These are phyloP conservation scores for Schizonepeta tenuifolia DNA, from an alignment of 257 asterid genomes.

Conservation along the genomic window DNA sequence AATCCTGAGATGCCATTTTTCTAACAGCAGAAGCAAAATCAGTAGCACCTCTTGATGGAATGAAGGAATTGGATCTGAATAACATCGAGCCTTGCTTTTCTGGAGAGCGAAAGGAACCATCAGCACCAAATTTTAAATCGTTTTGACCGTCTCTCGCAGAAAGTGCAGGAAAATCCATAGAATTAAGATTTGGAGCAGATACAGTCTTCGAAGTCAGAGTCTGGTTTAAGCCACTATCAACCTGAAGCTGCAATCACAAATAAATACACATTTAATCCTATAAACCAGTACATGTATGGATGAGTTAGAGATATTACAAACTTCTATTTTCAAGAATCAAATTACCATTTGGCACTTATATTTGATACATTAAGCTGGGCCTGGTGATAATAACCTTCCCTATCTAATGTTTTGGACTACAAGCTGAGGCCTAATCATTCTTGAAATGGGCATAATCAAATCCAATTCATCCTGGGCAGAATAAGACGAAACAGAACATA, in stretches of 20 bases:
- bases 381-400: background rate
- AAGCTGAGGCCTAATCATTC: background rate
- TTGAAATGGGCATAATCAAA: background rate
- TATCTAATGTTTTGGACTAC: background rate
- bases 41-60: slow-evolving; percentile 71
- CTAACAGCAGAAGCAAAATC: slow-evolving; percentile 96
- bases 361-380: background rate
- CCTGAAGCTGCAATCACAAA: slow-evolving; percentile 73
- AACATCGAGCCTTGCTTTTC: slow-evolving; percentile 58
- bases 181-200: slow-evolving; percentile 70
- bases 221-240: slow-evolving; percentile 72
- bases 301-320: slow-evolving; percentile 7
- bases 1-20: slow-evolving; percentile 79
- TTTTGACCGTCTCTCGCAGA: slow-evolving; percentile 59
- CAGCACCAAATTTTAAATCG: slow-evolving; percentile 53
- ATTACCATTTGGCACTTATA: background rate
- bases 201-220: slow-evolving; percentile 63
- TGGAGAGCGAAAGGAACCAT: slow-evolving; percentile 58
- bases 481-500: background rate
- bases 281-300: slow-evolving; percentile 2
- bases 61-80: slow-evolving; percentile 68
- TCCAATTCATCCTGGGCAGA: background rate
- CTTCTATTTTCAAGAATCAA: background rate
- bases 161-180: slow-evolving; percentile 94
- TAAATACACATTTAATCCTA: slow-evolving; percentile 28